Conservation (phyloP, 768 basidiomycete genomes). For the Tricholoma saponaceum region DNA sequence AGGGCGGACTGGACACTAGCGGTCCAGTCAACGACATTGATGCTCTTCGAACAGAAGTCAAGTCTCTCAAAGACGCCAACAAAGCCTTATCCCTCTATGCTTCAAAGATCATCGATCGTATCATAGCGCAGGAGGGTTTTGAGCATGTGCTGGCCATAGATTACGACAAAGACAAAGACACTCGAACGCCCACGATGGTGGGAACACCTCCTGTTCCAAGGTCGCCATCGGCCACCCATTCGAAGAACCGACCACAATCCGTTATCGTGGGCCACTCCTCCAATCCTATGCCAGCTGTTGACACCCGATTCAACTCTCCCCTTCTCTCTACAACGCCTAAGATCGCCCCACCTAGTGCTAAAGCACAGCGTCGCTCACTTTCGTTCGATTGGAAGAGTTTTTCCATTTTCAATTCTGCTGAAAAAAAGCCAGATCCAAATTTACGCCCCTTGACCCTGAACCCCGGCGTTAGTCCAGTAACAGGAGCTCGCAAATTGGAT, state of each 20-base stretch:
- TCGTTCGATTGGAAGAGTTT: conserved; percentile 84
- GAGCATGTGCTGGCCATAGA: conserved; percentile 96
- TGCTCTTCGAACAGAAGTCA: conserved; percentile 80
- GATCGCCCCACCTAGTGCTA: conserved; percentile 26
- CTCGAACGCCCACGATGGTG: conserved; percentile 31
- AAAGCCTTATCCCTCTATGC: conserved; percentile 94
- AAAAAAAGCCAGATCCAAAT: conserved; percentile 60
- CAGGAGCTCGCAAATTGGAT: conserved; percentile 74
- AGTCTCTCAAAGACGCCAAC: conserved; percentile 91
- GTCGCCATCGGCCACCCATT: conserved; percentile 23
- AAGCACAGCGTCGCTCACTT: conserved; percentile 65
- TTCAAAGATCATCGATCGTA: conserved; percentile 96
- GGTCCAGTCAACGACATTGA: conserved; percentile 57
- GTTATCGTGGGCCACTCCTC: conserved; percentile 46
- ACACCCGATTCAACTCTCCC: conserved; percentile 20
- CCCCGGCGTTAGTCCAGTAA: conserved; percentile 52
- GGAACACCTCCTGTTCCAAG: conserved; percentile 25
- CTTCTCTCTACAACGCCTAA: conserved; percentile 19
- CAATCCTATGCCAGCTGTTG: conserved; percentile 26
- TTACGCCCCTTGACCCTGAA: conserved; percentile 73
- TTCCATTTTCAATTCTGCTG: conserved; percentile 61
- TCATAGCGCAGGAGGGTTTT: conserved; percentile 94
- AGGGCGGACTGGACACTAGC: conserved; percentile 38
- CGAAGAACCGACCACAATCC: conserved; percentile 61
- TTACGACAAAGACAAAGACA: conserved; percentile 63